Evolutionary conservation across 805 yeast genomes (phyloP), one percentile per base, ranked within the genome.

Genomic region (Saccharomycopsis fermentans): DNA sequence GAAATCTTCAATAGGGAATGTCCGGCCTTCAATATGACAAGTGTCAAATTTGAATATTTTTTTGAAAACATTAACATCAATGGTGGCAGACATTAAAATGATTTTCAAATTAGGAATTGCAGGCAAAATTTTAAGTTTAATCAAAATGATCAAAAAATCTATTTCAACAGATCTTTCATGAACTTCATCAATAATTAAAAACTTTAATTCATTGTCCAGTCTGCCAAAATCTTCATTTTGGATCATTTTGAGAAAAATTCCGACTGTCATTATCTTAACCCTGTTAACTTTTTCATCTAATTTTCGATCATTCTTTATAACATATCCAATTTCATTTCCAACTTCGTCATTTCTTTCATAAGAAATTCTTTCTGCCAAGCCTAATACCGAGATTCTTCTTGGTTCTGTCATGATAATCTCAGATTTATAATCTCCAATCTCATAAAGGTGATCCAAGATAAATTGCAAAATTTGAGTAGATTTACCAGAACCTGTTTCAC

Each of bases 401-500:
- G 99, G 99, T 70, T 92, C 98, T 0, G 97, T 90, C 71, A 97
- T 90, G 1, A 92, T 73, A 4, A 92, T 86, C 43, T 77, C 79
- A 2, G 86, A 77, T 26, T 72, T 69, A 62, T 77, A 84, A 61
- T 80, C 80, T 11, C 69, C 68, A 0, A 79, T 78, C 12, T 71
- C 67, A 54, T 80, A 76, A 59, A 88, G 66, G 43, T 82, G 76
- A 68, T 92, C 98, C 17, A 92, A 71, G 21, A 92, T 74, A 64
- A 90, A 92, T 69, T 92, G 99, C 5, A 90, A 96, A 4, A 89
- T 82, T 68, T 92, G 99, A 0, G 99, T 92, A 0, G 97, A 89
- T 67, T 92, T 92, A 64, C 98, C 98, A 1, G 97, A 91, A 65
- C 98, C 98, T 0, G 98, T 92, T 69, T 94, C 99, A 69, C 98